These are phyloP conservation scores for Ceratocystis cubensis DNA, from an alignment of 2,329 filamentous ascomycete genomes.

Conservation along the genomic window DNA sequence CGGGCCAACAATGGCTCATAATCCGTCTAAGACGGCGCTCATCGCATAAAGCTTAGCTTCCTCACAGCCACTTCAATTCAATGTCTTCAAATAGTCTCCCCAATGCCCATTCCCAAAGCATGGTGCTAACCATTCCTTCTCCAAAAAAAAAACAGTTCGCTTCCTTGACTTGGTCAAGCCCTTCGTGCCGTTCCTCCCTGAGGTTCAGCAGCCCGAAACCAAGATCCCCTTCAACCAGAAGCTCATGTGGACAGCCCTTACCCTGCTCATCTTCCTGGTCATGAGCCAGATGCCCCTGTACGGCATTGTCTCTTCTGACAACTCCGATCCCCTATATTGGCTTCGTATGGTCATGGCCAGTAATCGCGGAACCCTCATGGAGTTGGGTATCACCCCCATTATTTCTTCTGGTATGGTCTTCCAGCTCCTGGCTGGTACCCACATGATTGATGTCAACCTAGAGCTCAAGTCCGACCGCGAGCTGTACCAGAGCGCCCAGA, in stretches of 20 bases:
- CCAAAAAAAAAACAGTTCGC: slow-evolving; percentile 51
- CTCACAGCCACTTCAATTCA: neutral
- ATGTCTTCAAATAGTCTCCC: neutral
- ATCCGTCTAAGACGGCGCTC: neutral
- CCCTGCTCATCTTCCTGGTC: slow-evolving; percentile 95
- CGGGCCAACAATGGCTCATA: neutral
- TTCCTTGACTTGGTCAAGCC: slow-evolving; percentile 99
- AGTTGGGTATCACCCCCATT: slow-evolving; percentile 93
- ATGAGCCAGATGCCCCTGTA: slow-evolving; percentile 99
- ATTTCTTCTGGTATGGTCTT: slow-evolving; percentile 99
- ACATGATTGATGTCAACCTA: slow-evolving; percentile 99
- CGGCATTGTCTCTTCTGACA: slow-evolving; percentile 97
- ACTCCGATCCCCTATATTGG: slow-evolving; percentile 98
- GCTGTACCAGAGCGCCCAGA: slow-evolving; percentile 99
- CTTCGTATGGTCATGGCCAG: slow-evolving; percentile 99
- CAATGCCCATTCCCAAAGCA: neutral
- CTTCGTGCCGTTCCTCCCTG: slow-evolving; percentile 97
- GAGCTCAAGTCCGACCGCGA: slow-evolving; percentile 99
- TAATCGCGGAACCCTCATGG: slow-evolving; percentile 94
- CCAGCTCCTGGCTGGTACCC: slow-evolving; percentile 97
- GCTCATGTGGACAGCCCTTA: slow-evolving; percentile 89
- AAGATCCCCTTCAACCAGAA: slow-evolving; percentile 99
- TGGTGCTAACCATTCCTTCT: slow-evolving; percentile 15
- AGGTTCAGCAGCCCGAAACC: slow-evolving; percentile 96
- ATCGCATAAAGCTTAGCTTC: neutral